These are phyloP conservation scores for Astrocystis sublimbata DNA, from an alignment of 495 filamentous ascomycete genomes.

Conservation along the genomic window DNA sequence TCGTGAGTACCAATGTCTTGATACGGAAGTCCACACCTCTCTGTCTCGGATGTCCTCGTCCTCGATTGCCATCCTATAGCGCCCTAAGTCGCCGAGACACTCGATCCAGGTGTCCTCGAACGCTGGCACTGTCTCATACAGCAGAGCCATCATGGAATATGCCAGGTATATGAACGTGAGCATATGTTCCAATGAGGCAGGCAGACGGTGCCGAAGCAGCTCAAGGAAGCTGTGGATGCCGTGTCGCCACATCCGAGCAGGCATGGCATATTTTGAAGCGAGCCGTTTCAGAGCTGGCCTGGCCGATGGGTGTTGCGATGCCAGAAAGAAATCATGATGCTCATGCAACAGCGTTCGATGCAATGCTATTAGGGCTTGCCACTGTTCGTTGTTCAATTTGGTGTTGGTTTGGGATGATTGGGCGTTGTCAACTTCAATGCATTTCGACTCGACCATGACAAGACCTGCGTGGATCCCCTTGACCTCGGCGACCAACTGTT, in stretches of 20 bases:
- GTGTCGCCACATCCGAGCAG: slow-evolving; percentile 81
- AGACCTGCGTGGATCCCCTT: slow-evolving; percentile 70
- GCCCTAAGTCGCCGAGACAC: slow-evolving; percentile 71
- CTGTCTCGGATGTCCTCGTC: slow-evolving; percentile 65
- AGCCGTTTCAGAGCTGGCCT: slow-evolving; percentile 58
- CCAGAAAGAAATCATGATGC: slow-evolving; percentile 80
- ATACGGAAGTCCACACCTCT: slow-evolving; percentile 72
- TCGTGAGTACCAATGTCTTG: slow-evolving; percentile 74
- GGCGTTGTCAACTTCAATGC: slow-evolving; percentile 64
- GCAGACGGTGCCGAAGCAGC: slow-evolving; percentile 67
- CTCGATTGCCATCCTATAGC: slow-evolving; percentile 67
- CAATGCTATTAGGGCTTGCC: slow-evolving; percentile 68
- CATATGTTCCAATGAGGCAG: slow-evolving; percentile 74
- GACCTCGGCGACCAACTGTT: slow-evolving; percentile 63
- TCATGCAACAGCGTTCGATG: slow-evolving; percentile 75
- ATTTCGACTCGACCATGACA: slow-evolving; percentile 72
- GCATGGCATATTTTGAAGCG: slow-evolving; percentile 77
- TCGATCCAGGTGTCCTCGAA: slow-evolving; percentile 85
- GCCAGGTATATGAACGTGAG: slow-evolving; percentile 77
- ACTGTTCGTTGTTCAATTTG: slow-evolving; percentile 58
- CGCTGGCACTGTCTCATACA: slow-evolving; percentile 67
- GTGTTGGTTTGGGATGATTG: slow-evolving; percentile 48
- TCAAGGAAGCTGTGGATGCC: slow-evolving; percentile 81
- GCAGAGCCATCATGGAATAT: slow-evolving; percentile 73
- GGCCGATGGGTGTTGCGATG: slow-evolving; percentile 73